Evolutionary conservation across 768 basidiomycete genomes (phyloP), one percentile per base, ranked within the genome.

Genomic region (Tephrocybe sp.): DNA sequence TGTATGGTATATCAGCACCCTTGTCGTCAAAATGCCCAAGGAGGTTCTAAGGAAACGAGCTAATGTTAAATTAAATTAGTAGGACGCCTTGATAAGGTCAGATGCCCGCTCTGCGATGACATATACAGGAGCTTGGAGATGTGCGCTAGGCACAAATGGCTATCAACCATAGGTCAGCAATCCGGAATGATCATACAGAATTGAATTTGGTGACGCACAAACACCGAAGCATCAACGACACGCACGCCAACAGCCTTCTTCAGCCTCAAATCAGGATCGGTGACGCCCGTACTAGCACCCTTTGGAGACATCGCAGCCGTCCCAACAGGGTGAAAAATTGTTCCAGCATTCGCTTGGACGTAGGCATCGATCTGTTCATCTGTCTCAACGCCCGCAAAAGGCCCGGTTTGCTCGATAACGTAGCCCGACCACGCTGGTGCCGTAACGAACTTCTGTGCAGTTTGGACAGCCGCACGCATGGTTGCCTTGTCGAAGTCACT

Each of bases 171-270:
- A 23, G n/a, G 3, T 39, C 20, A 14, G 35, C 22, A 30, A 17
- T 13, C 7, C 4, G 14, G 20, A 40, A 14, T 4, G 40, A 17
- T 16, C 17, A 9, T 16, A 0, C 14, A 12, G 1, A 35, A 4
- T n/a, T n/a, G 44, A 22, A 30, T 4, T 26, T 5, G 31, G 44
- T 34, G 22, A 50, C 55, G 22, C 36, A 57, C 56, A 20, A 57
- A 44, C 31, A 71, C 61, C 23, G 66, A 68, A 6, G 65, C 61
- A 53, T 72, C 69, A 17, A 71, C 64, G 13, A 72, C 60, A 4
- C 71, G 55, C 13, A 72, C 38, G 6, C 66, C 69, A 1, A 19
- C 41, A 3, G 63, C 51, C 8, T 65, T 65, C 56, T 70, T 68
- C 17, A 72, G 62, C 23, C 33, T 55, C 39, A 72, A 52, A 32